Evolutionary conservation across 2,329 filamentous ascomycete species (phyloP), one percentile per base, ranked within the genome.

Genomic region (Fusarium citri): DNA sequence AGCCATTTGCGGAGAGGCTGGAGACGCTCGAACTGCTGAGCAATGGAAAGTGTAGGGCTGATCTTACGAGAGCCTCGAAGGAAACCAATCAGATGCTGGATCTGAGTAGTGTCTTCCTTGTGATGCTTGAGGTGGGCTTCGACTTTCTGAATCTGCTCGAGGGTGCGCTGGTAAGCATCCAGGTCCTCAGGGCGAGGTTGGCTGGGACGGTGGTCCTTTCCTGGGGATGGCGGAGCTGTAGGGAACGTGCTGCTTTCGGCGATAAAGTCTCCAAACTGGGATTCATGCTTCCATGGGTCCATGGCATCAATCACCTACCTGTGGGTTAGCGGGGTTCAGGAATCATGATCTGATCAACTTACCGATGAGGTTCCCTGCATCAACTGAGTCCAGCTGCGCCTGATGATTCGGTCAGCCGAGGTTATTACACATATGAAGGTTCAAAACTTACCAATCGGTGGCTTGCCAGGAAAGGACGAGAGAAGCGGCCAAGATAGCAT

Each of bases 401-500:
- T 97, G 78, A 59, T 76, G 83, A 78, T 78, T 76, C 46, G 55
- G 73, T 78, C 67, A 78, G 54, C 49, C 47, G 26, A 22, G 20
- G 23, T 55, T 28, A 45, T 37, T 41, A 47, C 14, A 28, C 45
- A 42, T 37, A 18, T 34, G 34, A 26, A 37, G 59, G 40, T n/a
- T 23, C 37, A 50, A 23, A 26, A 59, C 91, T 85, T 87, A 97
- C 95, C 94, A 98, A 83, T 98, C 95, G 64, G 91, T 96, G 59
- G 94, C 93, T 83, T 98, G 95, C 94, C 96, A 98, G 40, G 94
- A 97, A 51, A 99, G 87, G 49, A 98, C 88, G 46, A 98, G 89
- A 26, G 95, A 98, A 31, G 94, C 93, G 26, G 94, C 95, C 57
- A 99, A 87, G 67, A 98, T 91, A 45, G 94, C 94, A 81, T 99